phyloP scores from a whole-genome alignment of 2,329 filamentous ascomycete genomes.

The Scedosporium apiospermum region DNA sequence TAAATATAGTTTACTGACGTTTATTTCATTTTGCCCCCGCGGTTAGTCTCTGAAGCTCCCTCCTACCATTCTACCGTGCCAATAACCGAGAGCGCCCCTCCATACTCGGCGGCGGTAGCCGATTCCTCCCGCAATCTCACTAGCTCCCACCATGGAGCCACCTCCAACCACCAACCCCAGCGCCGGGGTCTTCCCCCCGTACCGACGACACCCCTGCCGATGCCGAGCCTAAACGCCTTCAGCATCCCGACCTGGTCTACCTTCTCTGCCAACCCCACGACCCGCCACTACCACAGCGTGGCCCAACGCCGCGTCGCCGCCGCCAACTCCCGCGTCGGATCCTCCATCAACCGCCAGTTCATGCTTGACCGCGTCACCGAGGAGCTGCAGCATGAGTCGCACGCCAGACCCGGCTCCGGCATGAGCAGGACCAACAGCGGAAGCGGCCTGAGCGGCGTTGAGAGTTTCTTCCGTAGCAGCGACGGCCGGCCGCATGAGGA shows the following conservation, averaged over 20 bases:
- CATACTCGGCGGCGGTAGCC: constrained; percentile 28
- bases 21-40: neutral
- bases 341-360: constrained; percentile 16
- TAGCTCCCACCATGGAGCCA: neutral
- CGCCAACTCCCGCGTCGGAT: constrained; percentile 22
- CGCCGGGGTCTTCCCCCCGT: constrained; percentile 41
- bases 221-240: constrained; percentile 41
- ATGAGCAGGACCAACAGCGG: neutral
- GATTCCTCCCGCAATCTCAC: constrained; percentile 13
- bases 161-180: constrained; percentile 11
- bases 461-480: constrained; percentile 10
- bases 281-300: constrained; percentile 53
- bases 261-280: constrained; percentile 42
- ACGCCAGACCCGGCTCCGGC: neutral
- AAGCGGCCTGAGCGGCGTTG: neutral
- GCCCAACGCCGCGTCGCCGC: constrained; percentile 50
- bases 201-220: constrained; percentile 27
- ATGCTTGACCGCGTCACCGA: constrained; percentile 27
- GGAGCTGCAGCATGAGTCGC: constrained; percentile 15
- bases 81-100: constrained; percentile 37
- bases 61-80: constrained; percentile 50
- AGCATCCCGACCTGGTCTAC: constrained; percentile 51
- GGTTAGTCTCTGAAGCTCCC: constrained; percentile 51
- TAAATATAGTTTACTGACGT: neutral
- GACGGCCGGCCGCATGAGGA: constrained; percentile 50